A percentile compares a stretch with the other conserved stretches of the same genome.
phyloP scores from a whole-genome alignment of 345 rosid genomes.

The Clausena lansium region DNA sequence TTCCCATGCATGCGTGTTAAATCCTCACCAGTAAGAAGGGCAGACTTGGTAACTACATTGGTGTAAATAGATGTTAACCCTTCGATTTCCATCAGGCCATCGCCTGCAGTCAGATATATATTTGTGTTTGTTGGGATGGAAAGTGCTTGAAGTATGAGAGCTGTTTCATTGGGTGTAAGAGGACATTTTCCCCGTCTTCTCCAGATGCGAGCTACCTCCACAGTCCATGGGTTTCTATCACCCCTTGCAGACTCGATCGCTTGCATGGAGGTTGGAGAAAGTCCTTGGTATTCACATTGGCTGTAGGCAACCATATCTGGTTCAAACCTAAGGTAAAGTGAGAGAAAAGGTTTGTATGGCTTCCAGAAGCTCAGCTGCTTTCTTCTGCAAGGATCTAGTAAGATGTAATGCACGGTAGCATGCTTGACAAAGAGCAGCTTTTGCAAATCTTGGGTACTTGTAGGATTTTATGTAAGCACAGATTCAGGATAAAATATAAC shows the following conservation, averaged over 20 bases:
- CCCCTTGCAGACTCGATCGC: constrained; percentile 74
- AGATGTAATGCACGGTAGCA: constrained; percentile 77
- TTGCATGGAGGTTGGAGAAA: constrained; percentile 56
- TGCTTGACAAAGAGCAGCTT: constrained; percentile 81
- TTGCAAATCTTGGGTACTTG: constrained; percentile 80
- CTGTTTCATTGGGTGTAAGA: constrained; percentile 86
- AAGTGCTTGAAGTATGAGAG: constrained; percentile 67
- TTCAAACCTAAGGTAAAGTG: constrained; percentile 92
- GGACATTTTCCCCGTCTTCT: constrained; percentile 94
- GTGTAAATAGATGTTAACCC: constrained; percentile 72
- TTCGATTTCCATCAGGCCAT: constrained; percentile 88
- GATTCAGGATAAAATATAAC: background rate
- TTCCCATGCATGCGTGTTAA: constrained; percentile 89
- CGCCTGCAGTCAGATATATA: constrained; percentile 94
- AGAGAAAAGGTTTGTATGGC: constrained; percentile 88
- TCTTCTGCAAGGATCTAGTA: constrained; percentile 61
- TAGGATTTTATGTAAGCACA: background rate
- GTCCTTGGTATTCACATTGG: constrained; percentile 76
- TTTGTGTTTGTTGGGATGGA: constrained; percentile 65
- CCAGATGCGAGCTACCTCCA: constrained; percentile 75
- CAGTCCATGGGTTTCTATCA: constrained; percentile 85
- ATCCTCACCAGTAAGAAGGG: constrained; percentile 69
- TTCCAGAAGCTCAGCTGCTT: constrained; percentile 66
- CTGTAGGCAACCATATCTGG: constrained; percentile 99
- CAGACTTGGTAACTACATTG: constrained; percentile 70